phyloP scores from a whole-genome alignment of 139 green algal species.

The Ettlia oleoabundans region DNA sequence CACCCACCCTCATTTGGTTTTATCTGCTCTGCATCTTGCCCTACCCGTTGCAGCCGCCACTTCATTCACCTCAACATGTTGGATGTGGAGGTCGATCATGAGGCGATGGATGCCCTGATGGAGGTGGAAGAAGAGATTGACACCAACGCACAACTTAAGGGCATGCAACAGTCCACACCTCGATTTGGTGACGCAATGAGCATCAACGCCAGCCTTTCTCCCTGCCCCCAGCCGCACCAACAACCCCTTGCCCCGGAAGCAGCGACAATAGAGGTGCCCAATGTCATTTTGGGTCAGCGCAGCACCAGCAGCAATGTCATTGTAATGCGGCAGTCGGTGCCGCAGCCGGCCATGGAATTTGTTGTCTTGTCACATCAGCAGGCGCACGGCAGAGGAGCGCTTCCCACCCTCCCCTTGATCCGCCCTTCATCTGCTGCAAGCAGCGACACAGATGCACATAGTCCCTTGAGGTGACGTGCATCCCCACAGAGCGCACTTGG shows the following conservation, averaged over 20 bases:
- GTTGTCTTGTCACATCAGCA: background rate
- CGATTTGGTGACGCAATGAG: background rate
- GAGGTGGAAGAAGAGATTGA: background rate
- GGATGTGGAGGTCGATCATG: constrained; percentile 10
- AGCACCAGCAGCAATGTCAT: no score
- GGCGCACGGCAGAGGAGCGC: background rate
- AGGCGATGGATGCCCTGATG: constrained; percentile 18
- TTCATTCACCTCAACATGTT: constrained; percentile 24
- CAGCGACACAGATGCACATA: background rate
- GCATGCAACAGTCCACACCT: no score
- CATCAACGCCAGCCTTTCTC: background rate
- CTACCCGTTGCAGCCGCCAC: constrained; percentile 7
- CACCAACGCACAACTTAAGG: no score
- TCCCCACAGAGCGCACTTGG: background rate
- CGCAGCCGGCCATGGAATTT: no score
- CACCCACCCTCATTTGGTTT: no score
- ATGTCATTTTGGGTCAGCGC: no score
- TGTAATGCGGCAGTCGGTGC: no score
- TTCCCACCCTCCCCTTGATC: no score
- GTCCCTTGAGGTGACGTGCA: background rate
- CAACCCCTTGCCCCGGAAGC: no score
- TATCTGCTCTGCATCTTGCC: background rate
- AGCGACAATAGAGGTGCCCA: no score
- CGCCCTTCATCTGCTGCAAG: background rate
- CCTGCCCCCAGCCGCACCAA: no score